phyloP scores from a whole-genome alignment of 176 grass and related monocot genomes.

The Elymus sibiricus region DNA sequence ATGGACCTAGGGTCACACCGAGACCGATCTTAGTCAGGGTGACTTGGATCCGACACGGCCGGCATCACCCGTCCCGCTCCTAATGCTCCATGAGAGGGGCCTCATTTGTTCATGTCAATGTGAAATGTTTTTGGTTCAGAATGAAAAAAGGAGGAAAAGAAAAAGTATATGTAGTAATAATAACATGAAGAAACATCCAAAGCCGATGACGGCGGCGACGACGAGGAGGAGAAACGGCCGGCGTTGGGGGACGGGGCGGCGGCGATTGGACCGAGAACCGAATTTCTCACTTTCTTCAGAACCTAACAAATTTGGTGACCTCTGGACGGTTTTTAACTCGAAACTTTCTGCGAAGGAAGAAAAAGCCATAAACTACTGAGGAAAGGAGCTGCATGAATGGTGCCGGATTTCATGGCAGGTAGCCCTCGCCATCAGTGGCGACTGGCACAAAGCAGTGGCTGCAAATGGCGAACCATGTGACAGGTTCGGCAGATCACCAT shows the following conservation, averaged over 20 bases:
- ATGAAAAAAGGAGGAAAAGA: neutral
- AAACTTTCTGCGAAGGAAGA: neutral
- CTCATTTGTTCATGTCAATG: neutral
- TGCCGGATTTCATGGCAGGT: neutral
- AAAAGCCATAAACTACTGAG: neutral
- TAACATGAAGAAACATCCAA: neutral
- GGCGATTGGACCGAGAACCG: neutral
- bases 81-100: neutral
- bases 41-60: slow-evolving; percentile 32
- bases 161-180: neutral
- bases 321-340: neutral
- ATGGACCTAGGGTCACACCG: neutral
- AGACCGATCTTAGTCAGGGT: slow-evolving; percentile 29
- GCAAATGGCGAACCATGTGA: slow-evolving; percentile 24
- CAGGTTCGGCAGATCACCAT: neutral
- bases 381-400: slow-evolving; percentile 11
- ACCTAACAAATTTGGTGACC: slow-evolving; percentile 10
- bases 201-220: neutral
- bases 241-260: neutral
- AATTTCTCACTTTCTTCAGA: neutral
- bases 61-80: neutral
- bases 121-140: neutral
- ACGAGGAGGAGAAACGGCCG: neutral
- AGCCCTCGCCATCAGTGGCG: neutral
- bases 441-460: neutral